Evolutionary conservation across 2,329 filamentous ascomycete genomes (phyloP).

Genomic region (Fusarium succisae): DNA sequence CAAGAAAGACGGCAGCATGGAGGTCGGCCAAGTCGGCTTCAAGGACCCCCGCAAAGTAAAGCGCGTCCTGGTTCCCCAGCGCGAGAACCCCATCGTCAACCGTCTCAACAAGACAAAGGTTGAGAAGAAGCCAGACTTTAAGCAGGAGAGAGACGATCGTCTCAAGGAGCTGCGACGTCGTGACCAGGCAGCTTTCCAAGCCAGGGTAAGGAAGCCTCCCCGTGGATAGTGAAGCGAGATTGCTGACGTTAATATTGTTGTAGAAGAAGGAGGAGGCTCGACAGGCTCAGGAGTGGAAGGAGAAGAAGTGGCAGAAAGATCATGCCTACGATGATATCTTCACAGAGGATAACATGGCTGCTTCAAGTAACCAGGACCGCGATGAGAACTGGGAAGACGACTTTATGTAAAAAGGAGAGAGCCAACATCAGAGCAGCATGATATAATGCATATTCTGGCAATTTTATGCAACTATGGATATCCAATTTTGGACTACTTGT

Average conservation of each 20-base stretch:
- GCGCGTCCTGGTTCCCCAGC: slow-evolving; percentile 78
- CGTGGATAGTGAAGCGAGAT: too few relatives aligned
- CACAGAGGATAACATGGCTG: slow-evolving; percentile 80
- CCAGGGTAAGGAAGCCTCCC: slow-evolving; percentile 61
- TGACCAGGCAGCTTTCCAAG: slow-evolving; percentile 71
- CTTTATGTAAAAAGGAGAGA: slow-evolving; percentile 75
- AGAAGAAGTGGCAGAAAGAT: slow-evolving; percentile 95
- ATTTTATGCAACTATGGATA: background rate
- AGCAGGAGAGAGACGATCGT: slow-evolving; percentile 81
- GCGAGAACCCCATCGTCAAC: slow-evolving; percentile 93
- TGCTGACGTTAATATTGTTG: background rate
- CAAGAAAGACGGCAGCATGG: slow-evolving; percentile 96
- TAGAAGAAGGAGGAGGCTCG: slow-evolving; percentile 81
- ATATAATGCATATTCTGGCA: background rate
- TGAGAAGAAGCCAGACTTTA: slow-evolving; percentile 86
- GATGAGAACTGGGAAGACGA: slow-evolving; percentile 84
- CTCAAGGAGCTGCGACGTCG: slow-evolving; percentile 75
- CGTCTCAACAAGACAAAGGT: slow-evolving; percentile 96
- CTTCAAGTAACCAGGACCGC: slow-evolving; percentile 86
- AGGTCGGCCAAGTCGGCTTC: slow-evolving; percentile 92
- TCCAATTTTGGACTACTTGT: background rate
- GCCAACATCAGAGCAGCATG: background rate
- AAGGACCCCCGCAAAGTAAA: slow-evolving; percentile 87
- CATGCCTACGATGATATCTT: slow-evolving; percentile 97
- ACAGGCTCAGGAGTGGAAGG: slow-evolving; percentile 80